Evolutionary conservation across 2,329 filamentous ascomycete genomes (phyloP).

Genomic region (Aspergillus ustus): DNA sequence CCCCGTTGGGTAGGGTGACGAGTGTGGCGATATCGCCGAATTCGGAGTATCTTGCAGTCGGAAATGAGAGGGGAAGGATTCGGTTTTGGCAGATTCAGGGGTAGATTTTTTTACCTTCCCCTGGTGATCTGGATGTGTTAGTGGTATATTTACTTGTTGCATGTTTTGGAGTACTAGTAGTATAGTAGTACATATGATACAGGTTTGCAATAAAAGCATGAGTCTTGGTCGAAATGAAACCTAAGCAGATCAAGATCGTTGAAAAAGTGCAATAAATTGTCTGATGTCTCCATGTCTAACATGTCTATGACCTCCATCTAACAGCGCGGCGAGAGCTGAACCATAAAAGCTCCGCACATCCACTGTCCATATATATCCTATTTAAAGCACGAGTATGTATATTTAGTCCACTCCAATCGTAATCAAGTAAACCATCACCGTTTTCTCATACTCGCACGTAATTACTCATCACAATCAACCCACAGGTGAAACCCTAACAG

Average conservation of each 20-base stretch:
- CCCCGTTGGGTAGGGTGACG: conserved; percentile 82
- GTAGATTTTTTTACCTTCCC: conserved; percentile 43
- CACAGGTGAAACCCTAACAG: not conserved
- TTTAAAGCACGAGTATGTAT: not conserved
- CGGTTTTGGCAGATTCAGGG: conserved; percentile 85
- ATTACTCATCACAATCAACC: not conserved
- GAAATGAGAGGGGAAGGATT: conserved; percentile 86
- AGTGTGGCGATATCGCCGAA: conserved; percentile 69
- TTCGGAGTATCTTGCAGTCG: conserved; percentile 77
- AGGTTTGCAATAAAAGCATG: not conserved
- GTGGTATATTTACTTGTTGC: not conserved
- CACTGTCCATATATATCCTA: not conserved
- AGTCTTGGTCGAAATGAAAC: not conserved
- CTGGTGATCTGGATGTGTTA: not conserved
- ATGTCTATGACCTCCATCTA: conserved; percentile 6
- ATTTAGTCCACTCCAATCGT: not conserved
- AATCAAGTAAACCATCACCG: not conserved
- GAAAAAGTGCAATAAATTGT: not conserved
- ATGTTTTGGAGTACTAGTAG: not conserved
- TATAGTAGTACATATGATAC: not conserved
- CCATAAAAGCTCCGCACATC: not conserved
- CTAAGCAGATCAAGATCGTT: not conserved
- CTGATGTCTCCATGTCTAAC: not conserved
- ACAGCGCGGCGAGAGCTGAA: conserved; percentile 4
- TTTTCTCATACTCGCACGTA: conserved; percentile 4